Evolutionary conservation across 2,329 filamentous ascomycete genomes (phyloP), one percentile per base, ranked within the genome.

Genomic region (Aphanoascus verrucosus): DNA sequence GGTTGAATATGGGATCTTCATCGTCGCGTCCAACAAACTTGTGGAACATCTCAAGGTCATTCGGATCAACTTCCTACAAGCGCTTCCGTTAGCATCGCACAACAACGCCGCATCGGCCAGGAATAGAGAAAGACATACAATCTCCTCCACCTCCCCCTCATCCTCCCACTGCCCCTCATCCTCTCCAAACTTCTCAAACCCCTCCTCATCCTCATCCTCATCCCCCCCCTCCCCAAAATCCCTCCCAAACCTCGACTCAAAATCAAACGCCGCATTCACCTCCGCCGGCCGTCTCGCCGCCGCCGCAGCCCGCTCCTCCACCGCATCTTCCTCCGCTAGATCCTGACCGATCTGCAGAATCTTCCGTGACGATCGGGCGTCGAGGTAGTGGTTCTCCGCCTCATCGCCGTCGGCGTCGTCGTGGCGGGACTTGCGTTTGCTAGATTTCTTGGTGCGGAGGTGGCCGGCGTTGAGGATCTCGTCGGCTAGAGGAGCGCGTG

Each of bases 271-370:
- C 28, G 77, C 69, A 57, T 72, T 60, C 60, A 72, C 66, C 60
- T 72, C 54, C 2, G 45, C 62, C 56, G 66, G 58, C 61, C 67
- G 60, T 34, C 61, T 63, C 1, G 65, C 63, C 55, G 67, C 61
- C n/a, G 55, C 49, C 2, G 53, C 51, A 17, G 64, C 62, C 32
- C 60, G 64, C 35, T 63, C 63, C 60, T 81, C 76, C 34, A 75
- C 74, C 54, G 78, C 78, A 53, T 91, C 88, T 67, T 97, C 91
- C 41, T 93, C 88, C 12, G 82, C 84, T 12, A 98, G 76, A 65
- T 95, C 88, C 63, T 90, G 86, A 53, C 91, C 91, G 62, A 97
- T 88, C 60, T 86, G 82, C 56, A 98, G 68, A 66, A 98, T 98
- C 63, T 88, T 89, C 61, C 84, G 80, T 54, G 91, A 95, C 15